Evolutionary conservation across 2,329 filamentous ascomycete genomes (phyloP), one percentile per base, ranked within the genome.

Genomic region (Sclerotinia trifoliorum): DNA sequence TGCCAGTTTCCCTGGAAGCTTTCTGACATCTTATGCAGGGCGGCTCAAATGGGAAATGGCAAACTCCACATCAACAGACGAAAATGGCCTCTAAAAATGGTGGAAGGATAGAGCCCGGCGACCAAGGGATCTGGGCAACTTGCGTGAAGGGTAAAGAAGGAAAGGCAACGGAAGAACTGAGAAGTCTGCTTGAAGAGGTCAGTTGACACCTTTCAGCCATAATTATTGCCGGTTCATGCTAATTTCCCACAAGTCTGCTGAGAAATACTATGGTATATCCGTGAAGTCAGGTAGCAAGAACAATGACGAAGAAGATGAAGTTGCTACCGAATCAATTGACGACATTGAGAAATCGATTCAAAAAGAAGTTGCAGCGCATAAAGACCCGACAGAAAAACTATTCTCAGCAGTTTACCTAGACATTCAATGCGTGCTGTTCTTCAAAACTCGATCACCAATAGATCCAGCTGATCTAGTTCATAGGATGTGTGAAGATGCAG

Each of bases 111-210:
- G 86, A 91, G 73, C 81, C 89, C 6, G 90, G 90, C 6, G 90
- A 93, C 74, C 81, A 84, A 65, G 91, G 91, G 6, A 88, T 94
- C 69, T 94, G 90, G 90, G 88, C 89, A 39, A 93, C 91, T 0
- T 94, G 90, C 77, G 87, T 89, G 64, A 85, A 89, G 76, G 86
- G 86, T 72, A 89, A 90, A 80, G 90, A 92, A 78, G 83, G 82
- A 54, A 90, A 88, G 78, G 90, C 90, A 19, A 84, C 90, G 2
- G 81, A 83, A 62, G 91, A 94, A 77, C 83, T 93, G 71, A 83
- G 82, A 68, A 79, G 84, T 69, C 80, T 93, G 29, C 90, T 92
- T 74, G 83, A 89, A 55, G 84, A 90, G 80, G 89, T 91, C 79
- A 70, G 81, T 76, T 19, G 29, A 26, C 48, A 55, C 32, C 29